Evolutionary conservation across 306 rosid genomes (phyloP), one percentile per base, ranked within the genome.

Genomic region (Amphicarpaea edgeworthii): DNA sequence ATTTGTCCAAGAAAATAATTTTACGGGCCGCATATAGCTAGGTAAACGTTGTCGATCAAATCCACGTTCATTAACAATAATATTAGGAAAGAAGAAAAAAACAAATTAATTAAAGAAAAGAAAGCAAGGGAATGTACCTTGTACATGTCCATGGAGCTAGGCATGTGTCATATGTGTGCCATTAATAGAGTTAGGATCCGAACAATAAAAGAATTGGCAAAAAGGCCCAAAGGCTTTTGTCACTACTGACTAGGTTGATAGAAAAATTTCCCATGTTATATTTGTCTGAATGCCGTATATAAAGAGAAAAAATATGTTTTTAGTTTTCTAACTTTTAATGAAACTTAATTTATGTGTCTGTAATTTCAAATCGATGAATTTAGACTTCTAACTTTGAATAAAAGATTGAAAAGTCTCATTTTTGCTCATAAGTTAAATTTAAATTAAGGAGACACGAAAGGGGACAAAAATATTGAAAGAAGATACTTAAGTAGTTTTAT

Each of bases 181-280:
- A 2, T 79, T 61, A 50, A 6, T 47, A 15, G 12, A 19, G 60
- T 9, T 40, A 71, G 58, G 60, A 72, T 9, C 42, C 37, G 32
- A 43, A 19, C 9, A n/a, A n/a, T n/a, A 21, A 69, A 3, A 46
- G 15, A 21, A 42, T 3, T 50, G 42, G n/a, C n/a, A 68, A 77
- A 68, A 45, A 32, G 69, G 38, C 16, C 49, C 1, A 3, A 61
- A 24, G 30, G 12, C 17, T 32, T 72, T 21, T 34, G 58, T 66
- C 45, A 17, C n/a, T n/a, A n/a, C n/a, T n/a, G n/a, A n/a, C 21
- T 53, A 38, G 55, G 42, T 32, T 32, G 37, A 14, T 61, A 34
- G 67, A 40, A 47, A n/a, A n/a, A 72, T 12, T 40, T 32, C 8
- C 60, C 74, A 72, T 54, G 83, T 64, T 72, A 60, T 57, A 34